These are phyloP conservation scores for Penicillium vulpinum DNA, from an alignment of 2,329 filamentous ascomycete genomes.

Conservation along the genomic window DNA sequence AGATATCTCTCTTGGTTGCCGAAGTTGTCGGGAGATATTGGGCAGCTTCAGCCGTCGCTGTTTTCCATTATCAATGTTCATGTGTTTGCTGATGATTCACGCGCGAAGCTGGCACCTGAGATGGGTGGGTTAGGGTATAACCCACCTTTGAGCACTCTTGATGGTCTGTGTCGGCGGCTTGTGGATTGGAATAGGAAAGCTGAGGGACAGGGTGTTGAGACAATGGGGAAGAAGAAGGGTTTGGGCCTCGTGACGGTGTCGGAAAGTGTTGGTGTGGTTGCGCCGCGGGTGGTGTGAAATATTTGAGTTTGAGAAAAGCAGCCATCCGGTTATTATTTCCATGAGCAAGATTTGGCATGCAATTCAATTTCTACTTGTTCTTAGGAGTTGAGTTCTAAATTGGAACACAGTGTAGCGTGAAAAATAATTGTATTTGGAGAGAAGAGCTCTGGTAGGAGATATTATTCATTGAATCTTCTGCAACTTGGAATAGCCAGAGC, in stretches of 20 bases:
- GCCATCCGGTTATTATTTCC: too few species aligned
- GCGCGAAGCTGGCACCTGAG: constrained; percentile 27
- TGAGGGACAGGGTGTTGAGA: constrained; percentile 12
- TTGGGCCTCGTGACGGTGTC: constrained; percentile 15
- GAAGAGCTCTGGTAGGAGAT: not conserved
- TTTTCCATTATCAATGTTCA: constrained; percentile 34
- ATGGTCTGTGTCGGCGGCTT: constrained; percentile 36
- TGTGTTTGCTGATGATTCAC: constrained; percentile 31
- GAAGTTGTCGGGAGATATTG: constrained; percentile 26
- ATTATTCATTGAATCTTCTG: not conserved
- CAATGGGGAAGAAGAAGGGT: constrained; percentile 5
- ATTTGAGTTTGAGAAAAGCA: not conserved
- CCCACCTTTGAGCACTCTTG: constrained; percentile 32
- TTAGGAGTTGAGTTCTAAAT: not conserved
- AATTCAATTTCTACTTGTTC: not conserved
- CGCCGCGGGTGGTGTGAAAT: constrained; percentile 18
- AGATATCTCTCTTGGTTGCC: constrained; percentile 30
- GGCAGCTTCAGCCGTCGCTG: constrained; percentile 34
- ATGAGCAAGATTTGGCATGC: not conserved
- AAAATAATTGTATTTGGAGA: not conserved
- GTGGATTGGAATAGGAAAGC: constrained; percentile 35
- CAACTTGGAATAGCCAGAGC: not conserved
- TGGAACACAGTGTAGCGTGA: not conserved
- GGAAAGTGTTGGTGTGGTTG: constrained; percentile 19
- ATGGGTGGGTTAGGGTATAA: constrained; percentile 36